Base-by-base conservation (phyloP, 805 yeast species). In the Sugiyamaella americana region DNA sequence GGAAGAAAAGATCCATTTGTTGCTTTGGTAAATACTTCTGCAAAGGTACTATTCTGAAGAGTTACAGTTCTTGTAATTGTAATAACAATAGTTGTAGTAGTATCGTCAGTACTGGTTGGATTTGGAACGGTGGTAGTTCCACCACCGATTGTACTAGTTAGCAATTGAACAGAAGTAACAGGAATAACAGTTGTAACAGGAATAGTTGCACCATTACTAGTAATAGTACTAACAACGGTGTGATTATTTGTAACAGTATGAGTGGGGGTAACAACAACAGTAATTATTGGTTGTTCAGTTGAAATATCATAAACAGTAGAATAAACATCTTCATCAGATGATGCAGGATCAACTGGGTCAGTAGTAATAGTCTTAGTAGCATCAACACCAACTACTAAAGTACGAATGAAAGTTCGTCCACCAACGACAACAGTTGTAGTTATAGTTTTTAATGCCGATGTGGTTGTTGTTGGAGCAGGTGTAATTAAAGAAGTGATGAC, bases 181-280 rank as follows among this genome's bases (percentile, higher is more conserved):
- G 47, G 47, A 6, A 37, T 42, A 22, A 43, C 47, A 16, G 47
- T 43, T 3, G 47, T 43, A 39, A 19, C 20, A 16, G 39, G 30
- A 40, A 22, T 35, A 19, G 47, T 32, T 20, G 23, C 13, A 26
- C 37, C 37, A 36, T 45, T 35, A 23, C 49, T 35, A n/a, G 53
- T 50, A 22, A 50, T 21, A 17, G 53, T 50, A n/a, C 43, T 30
- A 19, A 46, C 48, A 8, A 43, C 35, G 18, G 53, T 50, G 34
- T 35, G 43, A 20, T 35, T 35, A 30, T 43, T 36, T 18, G 48
- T 47, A 17, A 46, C 39, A 11, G 49, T 43, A 29, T 38, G 37
- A 11, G 49, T 43, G n/a, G 53, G 51, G 34, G 38, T 43, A 24
- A 43, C 46, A 10, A 37, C 46, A 18, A 48, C 49, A 16, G 53